Evolutionary conservation across 1,284 basidiomycete genomes (phyloP), one percentile per base, ranked within the genome.

Genomic region (Schizophyllum amplum): DNA sequence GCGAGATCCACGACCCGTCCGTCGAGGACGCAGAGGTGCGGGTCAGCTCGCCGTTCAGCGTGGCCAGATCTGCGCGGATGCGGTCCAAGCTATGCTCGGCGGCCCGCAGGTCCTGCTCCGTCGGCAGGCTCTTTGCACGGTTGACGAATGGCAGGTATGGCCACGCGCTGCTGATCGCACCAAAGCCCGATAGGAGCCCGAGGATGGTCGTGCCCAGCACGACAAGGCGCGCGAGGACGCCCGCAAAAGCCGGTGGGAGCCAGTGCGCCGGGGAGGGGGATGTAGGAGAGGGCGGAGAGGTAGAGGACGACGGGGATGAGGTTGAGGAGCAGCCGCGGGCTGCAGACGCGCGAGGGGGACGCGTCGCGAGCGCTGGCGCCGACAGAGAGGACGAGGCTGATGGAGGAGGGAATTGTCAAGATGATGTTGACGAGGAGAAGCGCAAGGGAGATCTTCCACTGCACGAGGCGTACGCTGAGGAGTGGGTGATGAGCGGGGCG

Each of bases 131-230:
- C 27, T 33, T 33, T 13, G 25, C 57, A 22, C 60, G 55, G 1
- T 63, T 62, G n/a, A 67, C 62, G 60, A 59, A 68, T 53, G 68
- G 73, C 4, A 78, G 55, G 60, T 71, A 76, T 2, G 63, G 71
- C 84, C 86, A 87, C 0, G 80, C 77, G 51, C 79, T 84, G 60
- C 78, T 82, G 46, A 87, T 75, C 1, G 87, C 85, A 61, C 89
- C 88, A 59, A 89, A 85, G 0, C 88, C 88, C 0, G 87, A 88
- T 1, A 91, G 72, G 1, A 83, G 64, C 1, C 88, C 88, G 9
- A 91, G 81, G 52, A 88, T 79, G 24, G 84, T 75, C 0, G 84
- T 89, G 2, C 88, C 88, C 24, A 90, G 69, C 4, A 89, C 83
- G n/a, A 86, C 79, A n/a, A 91, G 74, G 11, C 87, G 79, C 3